Evolutionary conservation across 169 alveolate species (phyloP).

Genomic region (Plasmodium coatneyi): DNA sequence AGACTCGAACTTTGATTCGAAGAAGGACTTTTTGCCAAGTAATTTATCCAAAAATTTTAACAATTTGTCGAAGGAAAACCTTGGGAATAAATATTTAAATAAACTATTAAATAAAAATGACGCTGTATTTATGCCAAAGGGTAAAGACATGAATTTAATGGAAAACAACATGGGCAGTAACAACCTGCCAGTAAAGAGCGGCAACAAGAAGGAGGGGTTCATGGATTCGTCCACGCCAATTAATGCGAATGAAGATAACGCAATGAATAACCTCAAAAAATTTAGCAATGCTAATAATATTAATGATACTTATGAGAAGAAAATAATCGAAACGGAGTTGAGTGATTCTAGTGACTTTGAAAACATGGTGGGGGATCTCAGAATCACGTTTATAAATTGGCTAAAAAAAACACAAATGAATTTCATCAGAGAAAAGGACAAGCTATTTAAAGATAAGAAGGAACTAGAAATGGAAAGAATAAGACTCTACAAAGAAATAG

Average conservation of each 20-base stretch:
- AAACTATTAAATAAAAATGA: slow-evolving; percentile 58
- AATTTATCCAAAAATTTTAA: slow-evolving; percentile 62
- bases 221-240: slow-evolving; percentile 7
- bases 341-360: slow-evolving; percentile 86
- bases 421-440: slow-evolving; percentile 78
- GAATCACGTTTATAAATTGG: slow-evolving; percentile 89
- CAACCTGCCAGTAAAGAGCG: not conserved
- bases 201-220: slow-evolving; percentile 44
- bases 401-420: slow-evolving; percentile 86
- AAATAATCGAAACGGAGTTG: slow-evolving; percentile 70
- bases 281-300: slow-evolving; percentile 34
- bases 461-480: slow-evolving; percentile 81
- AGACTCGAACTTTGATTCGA: slow-evolving; percentile 66
- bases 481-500: slow-evolving; percentile 74
- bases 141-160: slow-evolving; percentile 27
- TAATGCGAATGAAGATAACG: slow-evolving; percentile 42
- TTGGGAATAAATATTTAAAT: slow-evolving; percentile 61
- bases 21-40: slow-evolving; percentile 53
- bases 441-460: slow-evolving; percentile 74
- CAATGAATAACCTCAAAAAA: slow-evolving; percentile 32
- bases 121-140: not conserved
- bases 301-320: slow-evolving; percentile 65
- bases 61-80: slow-evolving; percentile 55
- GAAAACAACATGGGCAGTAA: slow-evolving; percentile 7
- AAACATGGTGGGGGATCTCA: slow-evolving; percentile 88